Percentiles rank a stretch among this genome's conserved stretches.
These are phyloP conservation scores for Neobulgaria alba DNA, from an alignment of 2,329 filamentous ascomycete genomes.

Conservation along the genomic window DNA sequence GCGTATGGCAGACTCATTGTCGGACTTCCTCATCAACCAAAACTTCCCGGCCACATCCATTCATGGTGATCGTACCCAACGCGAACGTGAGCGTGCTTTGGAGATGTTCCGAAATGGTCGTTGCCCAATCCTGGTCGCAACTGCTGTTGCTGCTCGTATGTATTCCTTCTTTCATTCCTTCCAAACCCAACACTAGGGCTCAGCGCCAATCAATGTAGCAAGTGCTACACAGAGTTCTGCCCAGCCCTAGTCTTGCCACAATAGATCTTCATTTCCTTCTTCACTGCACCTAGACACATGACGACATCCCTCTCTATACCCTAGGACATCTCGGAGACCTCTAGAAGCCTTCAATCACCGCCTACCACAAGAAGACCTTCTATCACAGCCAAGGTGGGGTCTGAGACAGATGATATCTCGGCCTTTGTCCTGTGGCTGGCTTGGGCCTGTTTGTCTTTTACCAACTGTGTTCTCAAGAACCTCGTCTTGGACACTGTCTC, in stretches of 20 bases:
- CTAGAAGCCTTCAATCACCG: neutral
- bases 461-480: slow-evolving; percentile 2
- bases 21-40: slow-evolving; percentile 97
- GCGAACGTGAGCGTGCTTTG: slow-evolving; percentile 93
- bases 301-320: no score
- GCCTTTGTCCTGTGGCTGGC: slow-evolving; percentile 1
- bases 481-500: neutral
- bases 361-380: neutral
- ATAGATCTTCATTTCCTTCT: neutral
- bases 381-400: neutral
- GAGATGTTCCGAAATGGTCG: slow-evolving; percentile 96
- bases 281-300: no score
- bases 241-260: slow-evolving; percentile 2
- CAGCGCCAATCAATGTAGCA: slow-evolving; percentile 3
- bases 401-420: neutral
- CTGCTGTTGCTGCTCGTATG: slow-evolving; percentile 78
- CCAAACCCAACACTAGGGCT: slow-evolving; percentile 1
- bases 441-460: neutral
- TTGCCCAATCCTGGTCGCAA: slow-evolving; percentile 94
- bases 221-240: slow-evolving; percentile 3
- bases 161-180: slow-evolving; percentile 9
- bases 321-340: no score
- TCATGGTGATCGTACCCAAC: slow-evolving; percentile 96
- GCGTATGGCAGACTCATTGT: slow-evolving; percentile 97
- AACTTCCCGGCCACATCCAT: slow-evolving; percentile 97